These are phyloP conservation scores for Xylaria sp. DNA, from an alignment of 495 filamentous ascomycete genomes.

Conservation along the genomic window DNA sequence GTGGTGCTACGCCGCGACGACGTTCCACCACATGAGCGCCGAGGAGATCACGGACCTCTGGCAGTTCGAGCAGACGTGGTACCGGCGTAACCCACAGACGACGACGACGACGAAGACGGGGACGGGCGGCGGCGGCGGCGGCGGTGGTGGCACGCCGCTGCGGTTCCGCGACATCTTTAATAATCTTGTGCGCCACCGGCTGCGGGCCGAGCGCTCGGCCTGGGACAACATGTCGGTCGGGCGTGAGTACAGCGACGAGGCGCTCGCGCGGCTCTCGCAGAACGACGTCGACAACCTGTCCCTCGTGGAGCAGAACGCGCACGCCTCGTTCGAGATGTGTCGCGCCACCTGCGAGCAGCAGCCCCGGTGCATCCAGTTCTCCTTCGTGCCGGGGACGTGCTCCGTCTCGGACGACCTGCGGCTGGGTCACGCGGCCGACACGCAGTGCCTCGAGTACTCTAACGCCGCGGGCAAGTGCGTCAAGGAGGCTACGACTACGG, in stretches of 20 bases:
- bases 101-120: no score
- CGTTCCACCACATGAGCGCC: conserved; percentile 53
- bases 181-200: conserved; percentile 37
- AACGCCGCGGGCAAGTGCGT: conserved; percentile 28
- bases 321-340: conserved; percentile 40
- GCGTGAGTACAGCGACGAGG: conserved; percentile 27
- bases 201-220: conserved; percentile 38
- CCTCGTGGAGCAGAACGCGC: conserved; percentile 33
- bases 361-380: conserved; percentile 47
- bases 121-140: no score
- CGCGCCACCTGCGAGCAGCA: conserved; percentile 43
- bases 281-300: conserved; percentile 41
- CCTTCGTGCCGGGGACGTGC: conserved; percentile 38
- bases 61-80: conserved; percentile 53
- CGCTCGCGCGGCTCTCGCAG: conserved; percentile 14
- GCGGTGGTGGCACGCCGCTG: conserved; percentile 25
- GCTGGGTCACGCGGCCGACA: conserved; percentile 13
- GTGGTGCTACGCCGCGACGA: conserved; percentile 53
- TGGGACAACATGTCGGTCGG: conserved; percentile 38
- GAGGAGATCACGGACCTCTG: conserved; percentile 52
- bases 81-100: conserved; percentile 31
- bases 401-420: conserved; percentile 37
- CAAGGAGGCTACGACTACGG: conserved; percentile 27
- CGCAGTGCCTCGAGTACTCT: conserved; percentile 28
- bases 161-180: conserved; percentile 43